Base-by-base conservation (phyloP, 192 early-diverging fungal species). In the Phlyctochytrium planicorne region DNA sequence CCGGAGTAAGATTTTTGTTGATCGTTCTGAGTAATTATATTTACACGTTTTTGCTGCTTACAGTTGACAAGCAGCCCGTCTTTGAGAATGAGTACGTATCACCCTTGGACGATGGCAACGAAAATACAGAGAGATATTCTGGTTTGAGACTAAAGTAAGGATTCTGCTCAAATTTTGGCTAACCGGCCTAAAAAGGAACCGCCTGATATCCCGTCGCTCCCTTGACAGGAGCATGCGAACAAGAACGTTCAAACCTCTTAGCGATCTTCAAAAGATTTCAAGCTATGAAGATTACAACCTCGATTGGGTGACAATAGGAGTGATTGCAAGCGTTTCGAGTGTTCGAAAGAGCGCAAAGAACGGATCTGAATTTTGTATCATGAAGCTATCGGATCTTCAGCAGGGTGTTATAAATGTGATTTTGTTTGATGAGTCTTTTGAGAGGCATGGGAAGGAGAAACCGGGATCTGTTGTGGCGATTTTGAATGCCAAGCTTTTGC, bases 281-380 rank as follows among this genome's bases (percentile, higher is more conserved):
- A 6, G 20, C 10, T 6, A 6, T 6, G 20, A 47, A 6, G 40
- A 47, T 47, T 47, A 14, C 40, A 47, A 20, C 20, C 20, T 47
- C 40, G 55, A 57, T 27, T 57, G 55, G 55, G 55, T 57, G 10
- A 57, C 55, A 12, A 57, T 57, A 6, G 55, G 55, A 4, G 55
- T 57, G 20, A 27, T 57, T 4, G 16, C 12, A 6, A 29, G 55
- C 55, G 27, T 10, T 12, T 20, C 55, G 20, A 6, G 27, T 6
- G 6, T 57, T 12, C 10, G 40, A n/a, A 25, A 14, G 20, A 57
- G 12, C 10, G 27, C 55, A 4, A 29, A 4, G 14, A 57, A 25
- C 27, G 55, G 55, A 27, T 14, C 6, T 6, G 20, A 47, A 20
- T 57, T 25, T 29, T 25, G 55, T 6, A 57, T 57, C 27, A 10